Base-by-base conservation (phyloP, 768 basidiomycete species). In the Boletus rufocinnamomeus region DNA sequence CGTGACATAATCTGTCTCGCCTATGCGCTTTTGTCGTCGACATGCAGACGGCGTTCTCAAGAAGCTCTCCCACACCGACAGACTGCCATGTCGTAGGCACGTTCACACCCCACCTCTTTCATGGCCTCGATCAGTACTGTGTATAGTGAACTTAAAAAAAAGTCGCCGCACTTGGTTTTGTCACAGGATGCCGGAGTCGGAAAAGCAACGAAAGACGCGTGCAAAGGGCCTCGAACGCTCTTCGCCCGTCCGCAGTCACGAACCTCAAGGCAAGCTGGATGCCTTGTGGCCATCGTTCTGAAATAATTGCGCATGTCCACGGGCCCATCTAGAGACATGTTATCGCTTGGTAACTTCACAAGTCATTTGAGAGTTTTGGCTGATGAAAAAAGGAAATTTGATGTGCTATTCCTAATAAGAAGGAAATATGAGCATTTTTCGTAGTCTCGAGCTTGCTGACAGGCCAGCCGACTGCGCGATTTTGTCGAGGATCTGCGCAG, bases 101-200 rank as follows among this genome's bases (percentile, higher is more conserved):
- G 64, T 70, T 70, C 71, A 57, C 69, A 73, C 69, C 61, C 69
- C 69, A 71, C 66, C 61, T 55, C 50, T 59, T 60, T 62, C 58
- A 57, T 64, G 28, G 28, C 37, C 65, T 62, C 68, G 68, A 66
- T 69, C 60, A 60, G 38, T n/a, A 38, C 43, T 27, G 47, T 56
- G 53, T 41, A 61, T 28, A 68, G 60, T 69, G 69, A 69, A 69
- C 68, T 47, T 61, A 50, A 70, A 67, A 62, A 66, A 54, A 52
- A 52, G 5, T 16, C 45, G 43, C 58, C 47, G 38, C 59, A 46
- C n/a, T 30, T 17, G 44, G 32, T 56, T 43, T 57, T 50, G 14
- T 30, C 43, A 41, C 50, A 40, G n/a, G 10, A 47, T 38, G 50
- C 35, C 52, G 8, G 45, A 32, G 34, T 37, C n/a, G 19, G 44